Evolutionary conservation across 176 grass and related monocot species (phyloP), one percentile per base, ranked within the genome.

Genomic region (Carex scoparia): DNA sequence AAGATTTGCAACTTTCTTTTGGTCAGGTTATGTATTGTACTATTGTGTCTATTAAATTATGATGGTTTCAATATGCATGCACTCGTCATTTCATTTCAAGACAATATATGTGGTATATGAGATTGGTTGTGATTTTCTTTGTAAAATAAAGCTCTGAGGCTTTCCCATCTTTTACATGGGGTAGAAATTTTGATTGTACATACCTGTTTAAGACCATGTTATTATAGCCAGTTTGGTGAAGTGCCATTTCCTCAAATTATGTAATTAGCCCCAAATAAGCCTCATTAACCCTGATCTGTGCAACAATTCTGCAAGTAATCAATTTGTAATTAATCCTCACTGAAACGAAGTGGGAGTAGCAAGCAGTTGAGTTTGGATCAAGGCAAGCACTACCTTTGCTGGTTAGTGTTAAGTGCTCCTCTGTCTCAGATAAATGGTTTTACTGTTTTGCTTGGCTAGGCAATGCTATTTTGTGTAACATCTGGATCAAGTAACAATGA

Each of bases 31-130:
- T 82, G 18, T 59, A 70, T 30, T 49, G 5, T 80, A 58, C 51
- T 59, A 70, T 30, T 49, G 5, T 80, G 79, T 65, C 62, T 44
- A 44, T 49, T 55, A 6, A 82, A 27, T 27, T 46, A 65, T 62
- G 56, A 61, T 82, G 79, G 58, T 51, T 82, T 63, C 32, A 44
- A 82, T 77, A 77, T 55, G 12, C 49, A 77, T 77, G 19, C 27
- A 16, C 49, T 77, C 4, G 4, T 77, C 28, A 77, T 77, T 77
- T 55, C 48, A 77, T 77, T 77, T 56, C 19, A 76, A 55, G 10
- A 53, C 61, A 63, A 63, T 30, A 7, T 54, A 76, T 55, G 72
- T 77, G 49, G 57, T 77, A 54, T 30, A 56, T 77, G 48, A 48
- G 69, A 73, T 49, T 4, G 42, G 42, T 49, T 49, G 16, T 48